phyloP scores from a whole-genome alignment of 2,329 filamentous ascomycete species.

The Claviceps maximensis region DNA sequence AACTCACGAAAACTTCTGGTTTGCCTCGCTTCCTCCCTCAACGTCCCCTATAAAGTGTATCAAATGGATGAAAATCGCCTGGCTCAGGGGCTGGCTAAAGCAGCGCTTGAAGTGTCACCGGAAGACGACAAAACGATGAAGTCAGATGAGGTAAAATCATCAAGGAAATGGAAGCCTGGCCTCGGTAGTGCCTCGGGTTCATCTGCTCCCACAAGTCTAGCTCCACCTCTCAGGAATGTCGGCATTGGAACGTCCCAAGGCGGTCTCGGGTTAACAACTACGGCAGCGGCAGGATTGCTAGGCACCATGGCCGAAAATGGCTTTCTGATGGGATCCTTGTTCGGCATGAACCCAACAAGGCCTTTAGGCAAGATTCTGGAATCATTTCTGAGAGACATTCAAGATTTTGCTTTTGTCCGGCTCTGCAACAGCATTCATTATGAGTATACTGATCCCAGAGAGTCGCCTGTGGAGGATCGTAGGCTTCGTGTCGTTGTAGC shows the following conservation, averaged over 20 bases:
- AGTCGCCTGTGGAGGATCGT: conserved; percentile 43
- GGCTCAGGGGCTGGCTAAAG: conserved; percentile 59
- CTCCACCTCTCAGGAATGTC: conserved; percentile 62
- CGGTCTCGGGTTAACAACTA: conserved; percentile 60
- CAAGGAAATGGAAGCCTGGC: conserved; percentile 61
- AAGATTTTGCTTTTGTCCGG: conserved; percentile 78
- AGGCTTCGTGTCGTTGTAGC: conserved; percentile 72
- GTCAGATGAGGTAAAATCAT: conserved; percentile 48
- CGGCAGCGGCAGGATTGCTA: conserved; percentile 63
- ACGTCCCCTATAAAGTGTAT: conserved; percentile 51
- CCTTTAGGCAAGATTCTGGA: conserved; percentile 83
- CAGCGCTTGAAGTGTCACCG: conserved; percentile 40
- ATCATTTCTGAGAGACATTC: conserved; percentile 70
- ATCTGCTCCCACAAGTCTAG: conserved; percentile 48
- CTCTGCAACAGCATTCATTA: conserved; percentile 36
- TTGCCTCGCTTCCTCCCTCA: conserved; percentile 55
- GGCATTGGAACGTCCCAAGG: conserved; percentile 70
- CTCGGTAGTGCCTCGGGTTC: conserved; percentile 27
- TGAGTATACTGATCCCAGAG: conserved; percentile 34
- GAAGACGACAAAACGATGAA: conserved; percentile 20
- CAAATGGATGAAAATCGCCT: conserved; percentile 63
- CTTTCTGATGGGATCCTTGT: conserved; percentile 69
- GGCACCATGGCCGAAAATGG: conserved; percentile 69
- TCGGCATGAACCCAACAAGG: conserved; percentile 78
- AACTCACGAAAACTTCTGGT: conserved; percentile 61